Conservation (phyloP, 2,329 filamentous ascomycete species). For the Fusarium dlaminii region DNA sequence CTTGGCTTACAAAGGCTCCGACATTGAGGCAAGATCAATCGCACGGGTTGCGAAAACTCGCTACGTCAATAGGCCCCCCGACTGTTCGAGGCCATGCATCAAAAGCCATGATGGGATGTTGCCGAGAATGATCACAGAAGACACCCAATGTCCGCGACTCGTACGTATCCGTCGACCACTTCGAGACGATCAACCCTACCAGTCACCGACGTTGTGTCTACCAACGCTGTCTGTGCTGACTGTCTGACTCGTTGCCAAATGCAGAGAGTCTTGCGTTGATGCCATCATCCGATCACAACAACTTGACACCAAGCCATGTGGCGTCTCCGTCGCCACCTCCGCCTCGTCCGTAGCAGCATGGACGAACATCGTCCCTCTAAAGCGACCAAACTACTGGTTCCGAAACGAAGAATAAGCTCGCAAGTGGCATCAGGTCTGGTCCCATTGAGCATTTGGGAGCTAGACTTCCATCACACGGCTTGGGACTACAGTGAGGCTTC, state of each 20-base stretch:
- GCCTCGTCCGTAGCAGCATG: no score
- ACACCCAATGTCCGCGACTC: neutral
- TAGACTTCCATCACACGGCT: neutral
- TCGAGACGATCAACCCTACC: neutral
- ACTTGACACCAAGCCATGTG: no score
- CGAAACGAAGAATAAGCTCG: neutral
- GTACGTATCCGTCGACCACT: no score
- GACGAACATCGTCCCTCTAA: fast-evolving
- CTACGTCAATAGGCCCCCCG: fast-evolving
- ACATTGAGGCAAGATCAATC: no score
- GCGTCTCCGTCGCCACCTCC: neutral
- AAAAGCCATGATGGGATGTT: no score
- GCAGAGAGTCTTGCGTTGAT: fast-evolving
- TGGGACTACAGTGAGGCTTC: fast-evolving
- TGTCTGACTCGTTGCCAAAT: fast-evolving
- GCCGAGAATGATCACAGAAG: neutral
- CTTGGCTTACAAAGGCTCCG: neutral
- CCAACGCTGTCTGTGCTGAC: neutral
- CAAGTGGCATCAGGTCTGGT: fast-evolving
- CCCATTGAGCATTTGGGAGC: neutral
- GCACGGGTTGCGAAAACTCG: fast-evolving
- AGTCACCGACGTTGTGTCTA: neutral
- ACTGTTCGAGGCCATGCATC: neutral
- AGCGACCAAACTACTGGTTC: no score
- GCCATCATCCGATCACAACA: fast-evolving